Evolutionary conservation across 805 yeast genomes (phyloP).

Genomic region (Saccharomyces kudriavzevii): DNA sequence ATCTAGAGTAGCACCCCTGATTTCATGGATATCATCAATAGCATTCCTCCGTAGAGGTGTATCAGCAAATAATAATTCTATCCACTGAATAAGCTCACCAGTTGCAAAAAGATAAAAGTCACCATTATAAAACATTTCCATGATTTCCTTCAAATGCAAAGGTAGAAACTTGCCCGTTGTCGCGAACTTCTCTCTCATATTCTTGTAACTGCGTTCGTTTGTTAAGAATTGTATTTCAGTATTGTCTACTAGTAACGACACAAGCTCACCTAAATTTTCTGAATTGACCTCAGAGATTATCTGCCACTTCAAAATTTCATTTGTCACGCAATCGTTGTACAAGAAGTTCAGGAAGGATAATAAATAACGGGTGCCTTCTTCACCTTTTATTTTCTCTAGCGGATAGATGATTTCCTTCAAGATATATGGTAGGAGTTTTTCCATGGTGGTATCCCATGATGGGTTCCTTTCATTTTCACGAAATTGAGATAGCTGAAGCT

Average conservation of each 20-base stretch:
- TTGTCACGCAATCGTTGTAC: slow-evolving; percentile 16
- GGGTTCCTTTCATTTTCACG: slow-evolving; percentile 17
- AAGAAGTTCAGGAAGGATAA: slow-evolving; percentile 15
- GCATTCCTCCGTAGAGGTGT: slow-evolving; percentile 30
- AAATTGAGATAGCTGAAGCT: slow-evolving; percentile 16
- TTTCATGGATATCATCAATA: slow-evolving; percentile 34
- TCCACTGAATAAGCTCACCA: slow-evolving; percentile 31
- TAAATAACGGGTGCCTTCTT: slow-evolving; percentile 8
- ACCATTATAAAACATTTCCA: slow-evolving; percentile 35
- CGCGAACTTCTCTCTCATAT: slow-evolving; percentile 23
- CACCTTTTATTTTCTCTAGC: slow-evolving; percentile 9
- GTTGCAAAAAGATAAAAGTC: slow-evolving; percentile 35
- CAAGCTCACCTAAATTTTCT: slow-evolving; percentile 23
- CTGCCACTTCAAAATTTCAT: slow-evolving; percentile 22
- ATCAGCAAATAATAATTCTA: slow-evolving; percentile 35
- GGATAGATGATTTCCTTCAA: slow-evolving; percentile 12
- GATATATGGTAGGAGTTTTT: slow-evolving; percentile 19
- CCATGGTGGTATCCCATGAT: slow-evolving; percentile 16
- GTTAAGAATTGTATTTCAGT: slow-evolving; percentile 18
- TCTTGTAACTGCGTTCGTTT: slow-evolving; percentile 15
- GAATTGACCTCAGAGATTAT: slow-evolving; percentile 29
- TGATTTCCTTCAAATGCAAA: slow-evolving; percentile 35
- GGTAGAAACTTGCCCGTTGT: slow-evolving; percentile 24
- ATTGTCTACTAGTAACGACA: slow-evolving; percentile 20
- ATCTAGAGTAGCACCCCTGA: slow-evolving; percentile 41